A percentile compares a stretch with the other conserved stretches of the same genome.
Evolutionary conservation across 2,329 filamentous ascomycete genomes (phyloP).

Genomic region (Penicillium sumatraense): DNA sequence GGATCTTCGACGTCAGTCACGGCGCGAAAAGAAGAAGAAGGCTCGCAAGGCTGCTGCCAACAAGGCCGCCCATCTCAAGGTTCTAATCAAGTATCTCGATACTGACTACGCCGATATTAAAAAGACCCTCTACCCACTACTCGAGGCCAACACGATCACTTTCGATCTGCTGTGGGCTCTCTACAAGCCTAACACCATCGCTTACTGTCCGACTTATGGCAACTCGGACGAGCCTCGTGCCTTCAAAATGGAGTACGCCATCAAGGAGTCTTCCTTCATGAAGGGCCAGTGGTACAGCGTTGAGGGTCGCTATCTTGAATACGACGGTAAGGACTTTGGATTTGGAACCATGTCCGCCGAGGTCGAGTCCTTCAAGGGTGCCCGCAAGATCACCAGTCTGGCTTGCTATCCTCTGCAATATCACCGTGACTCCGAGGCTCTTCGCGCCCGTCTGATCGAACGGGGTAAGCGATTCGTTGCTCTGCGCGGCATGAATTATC

Average conservation of each 20-base stretch:
- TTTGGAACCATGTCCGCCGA: constrained; percentile 72
- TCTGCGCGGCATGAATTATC: constrained; percentile 82
- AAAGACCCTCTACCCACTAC: constrained; percentile 78
- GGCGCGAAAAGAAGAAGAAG: constrained; percentile 58
- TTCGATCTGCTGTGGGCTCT: constrained; percentile 88
- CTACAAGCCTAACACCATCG: constrained; percentile 84
- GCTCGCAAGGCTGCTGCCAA: constrained; percentile 39
- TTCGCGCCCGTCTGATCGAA: constrained; percentile 72
- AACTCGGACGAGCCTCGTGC: constrained; percentile 75
- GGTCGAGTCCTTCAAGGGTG: constrained; percentile 76
- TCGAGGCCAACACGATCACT: constrained; percentile 81
- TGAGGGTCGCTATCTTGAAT: constrained; percentile 78
- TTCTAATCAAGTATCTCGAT: constrained; percentile 77
- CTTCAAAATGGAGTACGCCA: constrained; percentile 79
- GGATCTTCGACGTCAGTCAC: constrained; percentile 66
- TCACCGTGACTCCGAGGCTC: constrained; percentile 70
- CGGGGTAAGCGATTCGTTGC: constrained; percentile 83
- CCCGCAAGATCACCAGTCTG: constrained; percentile 79
- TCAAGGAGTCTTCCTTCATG: constrained; percentile 70
- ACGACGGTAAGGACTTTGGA: constrained; percentile 84
- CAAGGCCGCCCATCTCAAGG: constrained; percentile 62
- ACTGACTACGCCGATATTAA: constrained; percentile 79
- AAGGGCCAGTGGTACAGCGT: constrained; percentile 77
- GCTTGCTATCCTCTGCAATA: constrained; percentile 78
- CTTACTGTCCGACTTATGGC: constrained; percentile 77